Conservation (phyloP, 2,329 filamentous ascomycete species). For the Colletotrichum viniferum region DNA sequence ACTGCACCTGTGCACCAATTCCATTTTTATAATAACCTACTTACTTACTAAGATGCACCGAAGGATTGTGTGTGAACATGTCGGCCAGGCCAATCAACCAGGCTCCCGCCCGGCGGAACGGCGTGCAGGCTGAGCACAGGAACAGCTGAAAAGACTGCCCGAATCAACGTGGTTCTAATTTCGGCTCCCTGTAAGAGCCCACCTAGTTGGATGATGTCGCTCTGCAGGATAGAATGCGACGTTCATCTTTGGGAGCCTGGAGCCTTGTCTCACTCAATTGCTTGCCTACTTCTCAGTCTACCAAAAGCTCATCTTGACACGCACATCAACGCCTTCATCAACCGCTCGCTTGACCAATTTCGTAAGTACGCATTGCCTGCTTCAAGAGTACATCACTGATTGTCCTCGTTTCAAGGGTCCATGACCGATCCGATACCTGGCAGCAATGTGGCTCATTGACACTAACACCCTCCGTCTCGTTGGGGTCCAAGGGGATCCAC, state of each 20-base stretch:
- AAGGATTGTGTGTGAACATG: not conserved
- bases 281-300: not conserved
- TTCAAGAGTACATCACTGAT: accelerated
- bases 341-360: not conserved
- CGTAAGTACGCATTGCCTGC: accelerated
- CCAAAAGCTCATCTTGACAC: not conserved
- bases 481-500: slow-evolving; percentile 24
- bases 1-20: not conserved
- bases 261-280: not conserved
- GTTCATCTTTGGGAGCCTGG: not conserved
- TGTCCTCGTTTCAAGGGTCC: not conserved
- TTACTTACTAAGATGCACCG: not conserved
- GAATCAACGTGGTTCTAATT: not conserved
- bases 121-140: not conserved
- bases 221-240: not conserved
- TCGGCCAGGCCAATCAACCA: not conserved
- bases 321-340: not conserved
- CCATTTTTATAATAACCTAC: not conserved
- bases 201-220: not conserved
- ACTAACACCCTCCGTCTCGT: slow-evolving; percentile 23
- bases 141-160: not conserved
- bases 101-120: not conserved
- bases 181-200: not conserved
- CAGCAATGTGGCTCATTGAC: slow-evolving; percentile 31
- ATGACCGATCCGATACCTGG: not conserved